These are phyloP conservation scores for Zygosaccharomyces bisporus DNA, from an alignment of 805 yeast genomes.

Conservation along the genomic window DNA sequence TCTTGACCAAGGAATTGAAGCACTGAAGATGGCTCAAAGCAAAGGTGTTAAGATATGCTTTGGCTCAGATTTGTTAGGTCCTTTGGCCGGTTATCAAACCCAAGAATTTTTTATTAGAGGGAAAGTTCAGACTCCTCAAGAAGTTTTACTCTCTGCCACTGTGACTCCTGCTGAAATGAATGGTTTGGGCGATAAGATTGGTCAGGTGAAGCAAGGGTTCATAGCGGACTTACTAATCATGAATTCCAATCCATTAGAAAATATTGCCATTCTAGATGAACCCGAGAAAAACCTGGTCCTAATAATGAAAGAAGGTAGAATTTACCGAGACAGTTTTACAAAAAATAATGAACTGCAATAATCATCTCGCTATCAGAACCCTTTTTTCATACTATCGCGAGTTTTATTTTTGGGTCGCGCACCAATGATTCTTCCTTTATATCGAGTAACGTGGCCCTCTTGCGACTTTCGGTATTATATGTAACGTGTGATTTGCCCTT, in stretches of 20 bases:
- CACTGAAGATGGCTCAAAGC: constrained; percentile 11
- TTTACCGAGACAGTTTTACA: constrained; percentile 2
- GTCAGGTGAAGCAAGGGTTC: constrained; percentile 15
- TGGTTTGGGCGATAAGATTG: constrained; percentile 12
- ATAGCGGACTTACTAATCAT: constrained; percentile 15
- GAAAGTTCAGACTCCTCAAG: constrained; percentile 12
- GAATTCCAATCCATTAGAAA: constrained; percentile 14
- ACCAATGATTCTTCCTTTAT: too few relatives aligned
- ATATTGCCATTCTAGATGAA: constrained; percentile 13
- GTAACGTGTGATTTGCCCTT: too few relatives aligned
- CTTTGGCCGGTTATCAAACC: constrained; percentile 16
- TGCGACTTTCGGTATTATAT: too few relatives aligned
- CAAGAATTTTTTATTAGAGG: constrained; percentile 16
- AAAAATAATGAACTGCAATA: too few relatives aligned
- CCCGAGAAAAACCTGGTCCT: constrained; percentile 15
- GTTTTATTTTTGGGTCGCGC: too few relatives aligned
- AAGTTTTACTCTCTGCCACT: constrained; percentile 14
- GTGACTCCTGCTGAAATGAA: constrained; percentile 16
- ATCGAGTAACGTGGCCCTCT: too few relatives aligned
- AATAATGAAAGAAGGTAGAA: constrained; percentile 16
- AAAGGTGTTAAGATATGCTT: constrained; percentile 14
- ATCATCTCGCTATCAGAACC: too few relatives aligned
- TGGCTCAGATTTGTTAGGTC: constrained; percentile 15
- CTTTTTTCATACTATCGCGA: too few relatives aligned
- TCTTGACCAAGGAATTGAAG: constrained; percentile 12